A percentile compares a stretch with the other conserved stretches of the same genome.
These are phyloP conservation scores for Aspergillus nidulans DNA, from an alignment of 495 filamentous ascomycete genomes.

Conservation along the genomic window DNA sequence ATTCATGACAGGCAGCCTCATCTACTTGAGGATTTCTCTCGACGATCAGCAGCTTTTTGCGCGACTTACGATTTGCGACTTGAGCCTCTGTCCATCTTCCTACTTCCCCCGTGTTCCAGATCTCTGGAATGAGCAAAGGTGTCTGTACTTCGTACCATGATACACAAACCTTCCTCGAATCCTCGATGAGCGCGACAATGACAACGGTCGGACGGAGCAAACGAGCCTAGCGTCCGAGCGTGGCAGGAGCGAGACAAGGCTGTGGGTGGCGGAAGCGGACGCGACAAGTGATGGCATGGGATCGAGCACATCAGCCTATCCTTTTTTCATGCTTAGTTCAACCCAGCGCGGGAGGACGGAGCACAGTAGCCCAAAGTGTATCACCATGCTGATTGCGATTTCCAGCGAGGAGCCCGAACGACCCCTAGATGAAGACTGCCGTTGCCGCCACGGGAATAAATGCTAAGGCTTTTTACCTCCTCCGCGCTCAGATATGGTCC, in stretches of 20 bases:
- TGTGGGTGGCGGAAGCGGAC: conserved; percentile 6
- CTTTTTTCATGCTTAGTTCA: conserved; percentile 13
- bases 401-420: background rate
- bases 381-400: conserved; percentile 4
- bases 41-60: background rate
- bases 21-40: conserved; percentile 2
- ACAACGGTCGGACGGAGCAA: conserved; percentile 14
- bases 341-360: conserved; percentile 11
- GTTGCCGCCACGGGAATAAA: background rate
- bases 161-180: background rate
- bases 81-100: conserved; percentile 19
- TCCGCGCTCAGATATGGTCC: background rate
- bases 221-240: conserved; percentile 15
- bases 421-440: background rate
- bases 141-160: background rate
- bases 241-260: conserved; percentile 1
- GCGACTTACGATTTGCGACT: background rate
- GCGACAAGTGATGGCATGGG: conserved; percentile 7
- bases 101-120: conserved; percentile 10
- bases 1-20: background rate
- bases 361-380: conserved; percentile 12
- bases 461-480: background rate
- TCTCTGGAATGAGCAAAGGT: background rate
- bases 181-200: conserved; percentile 6
- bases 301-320: conserved; percentile 11